Conservation (phyloP, 345 rosid genomes). For the Ceriops zippeliana region DNA sequence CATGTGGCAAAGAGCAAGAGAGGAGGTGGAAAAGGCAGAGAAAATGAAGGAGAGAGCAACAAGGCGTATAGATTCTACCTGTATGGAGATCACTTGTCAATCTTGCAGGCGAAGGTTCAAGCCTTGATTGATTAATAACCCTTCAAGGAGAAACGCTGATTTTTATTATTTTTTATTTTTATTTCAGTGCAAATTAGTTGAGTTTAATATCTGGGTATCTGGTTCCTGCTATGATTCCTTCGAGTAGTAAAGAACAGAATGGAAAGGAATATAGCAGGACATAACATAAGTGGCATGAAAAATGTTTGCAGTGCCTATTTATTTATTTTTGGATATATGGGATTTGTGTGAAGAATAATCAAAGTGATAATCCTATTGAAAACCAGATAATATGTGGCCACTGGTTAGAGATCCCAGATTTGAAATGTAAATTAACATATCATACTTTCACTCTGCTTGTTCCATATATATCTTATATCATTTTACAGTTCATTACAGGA, state of each 20-base stretch:
- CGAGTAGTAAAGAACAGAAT: neutral
- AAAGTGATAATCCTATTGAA: neutral
- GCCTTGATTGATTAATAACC: conserved; percentile 26
- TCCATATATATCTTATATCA: neutral
- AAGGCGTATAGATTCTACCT: conserved; percentile 57
- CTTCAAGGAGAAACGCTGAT: neutral
- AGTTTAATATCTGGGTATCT: conserved; percentile 30
- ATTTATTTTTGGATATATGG: neutral
- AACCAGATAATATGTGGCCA: neutral
- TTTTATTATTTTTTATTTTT: neutral
- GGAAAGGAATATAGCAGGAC: conserved; percentile 2
- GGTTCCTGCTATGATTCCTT: conserved; percentile 18
- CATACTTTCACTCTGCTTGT: neutral
- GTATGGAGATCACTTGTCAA: conserved; percentile 96
- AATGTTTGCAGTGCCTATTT: conserved; percentile 17
- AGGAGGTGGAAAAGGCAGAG: conserved; percentile 80
- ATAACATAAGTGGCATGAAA: conserved; percentile 9
- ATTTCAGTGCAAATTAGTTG: conserved; percentile 27
- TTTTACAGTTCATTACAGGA: neutral
- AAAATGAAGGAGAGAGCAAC: conserved; percentile 74
- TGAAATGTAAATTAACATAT: neutral
- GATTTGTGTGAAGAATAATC: conserved; percentile 13
- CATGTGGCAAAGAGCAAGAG: conserved; percentile 88
- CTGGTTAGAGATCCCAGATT: neutral
- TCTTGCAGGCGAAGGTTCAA: conserved; percentile 94